phyloP scores from a whole-genome alignment of 768 basidiomycete species.

The Lactifluus hygrophoroides region DNA sequence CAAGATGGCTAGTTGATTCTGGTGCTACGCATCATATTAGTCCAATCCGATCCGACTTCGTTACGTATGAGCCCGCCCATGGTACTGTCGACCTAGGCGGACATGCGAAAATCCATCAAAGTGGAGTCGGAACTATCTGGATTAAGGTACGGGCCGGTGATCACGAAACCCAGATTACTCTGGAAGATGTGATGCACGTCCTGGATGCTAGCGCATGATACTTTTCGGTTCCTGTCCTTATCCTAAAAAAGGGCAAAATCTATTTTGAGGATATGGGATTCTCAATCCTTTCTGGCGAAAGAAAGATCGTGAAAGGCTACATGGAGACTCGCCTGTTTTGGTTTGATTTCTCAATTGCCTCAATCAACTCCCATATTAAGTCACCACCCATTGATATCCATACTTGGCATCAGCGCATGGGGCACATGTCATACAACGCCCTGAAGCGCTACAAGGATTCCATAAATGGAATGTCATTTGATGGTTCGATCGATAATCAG shows the following conservation, averaged over 20 bases:
- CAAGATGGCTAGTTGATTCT: not conserved
- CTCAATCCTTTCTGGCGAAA: not conserved
- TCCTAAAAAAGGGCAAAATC: not conserved
- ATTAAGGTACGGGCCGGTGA: not conserved
- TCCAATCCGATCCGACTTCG: not conserved
- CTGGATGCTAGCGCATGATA: not conserved
- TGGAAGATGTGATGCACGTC: not conserved
- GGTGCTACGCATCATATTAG: not conserved
- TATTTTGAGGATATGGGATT: not conserved
- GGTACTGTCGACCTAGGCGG: not conserved
- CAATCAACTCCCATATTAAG: not conserved
- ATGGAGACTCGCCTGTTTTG: not conserved
- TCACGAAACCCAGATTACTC: not conserved
- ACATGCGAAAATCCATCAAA: not conserved
- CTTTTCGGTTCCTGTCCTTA: not conserved
- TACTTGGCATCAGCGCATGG: not conserved
- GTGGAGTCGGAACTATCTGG: not conserved
- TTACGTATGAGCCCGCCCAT: rapidly evolving
- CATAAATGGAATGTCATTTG: not conserved
- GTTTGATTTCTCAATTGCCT: not conserved
- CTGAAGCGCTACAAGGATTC: not conserved
- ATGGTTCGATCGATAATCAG: not conserved
- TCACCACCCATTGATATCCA: not conserved
- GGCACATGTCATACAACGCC: not conserved
- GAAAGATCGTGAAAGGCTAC: not conserved